Conservation (phyloP, 208 protist species). For the Leishmania mexicana region DNA sequence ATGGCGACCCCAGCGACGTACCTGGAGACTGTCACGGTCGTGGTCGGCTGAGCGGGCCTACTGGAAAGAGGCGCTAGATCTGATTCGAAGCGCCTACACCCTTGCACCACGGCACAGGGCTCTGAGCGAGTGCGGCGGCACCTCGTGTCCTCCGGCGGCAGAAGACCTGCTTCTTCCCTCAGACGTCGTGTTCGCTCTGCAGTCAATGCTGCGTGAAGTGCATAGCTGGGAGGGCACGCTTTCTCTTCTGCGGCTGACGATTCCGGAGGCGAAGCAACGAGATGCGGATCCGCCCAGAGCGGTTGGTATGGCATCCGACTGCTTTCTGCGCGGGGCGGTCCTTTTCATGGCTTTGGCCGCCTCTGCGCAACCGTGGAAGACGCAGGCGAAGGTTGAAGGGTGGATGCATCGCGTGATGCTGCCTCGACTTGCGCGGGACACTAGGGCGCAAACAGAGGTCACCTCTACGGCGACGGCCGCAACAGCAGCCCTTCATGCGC, state of each 20-base stretch:
- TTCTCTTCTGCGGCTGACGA: slow-evolving; percentile 11
- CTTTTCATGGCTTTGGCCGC: slow-evolving; percentile 45
- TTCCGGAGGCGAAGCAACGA: not conserved
- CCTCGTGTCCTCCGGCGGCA: not conserved
- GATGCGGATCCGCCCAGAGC: not conserved
- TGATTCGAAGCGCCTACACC: slow-evolving; percentile 18
- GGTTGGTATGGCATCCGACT: not conserved
- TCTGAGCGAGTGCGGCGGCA: not conserved
- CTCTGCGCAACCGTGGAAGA: slow-evolving; percentile 46
- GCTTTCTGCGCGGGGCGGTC: slow-evolving; percentile 25
- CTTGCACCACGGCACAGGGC: not conserved
- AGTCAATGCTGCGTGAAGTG: slow-evolving; percentile 30
- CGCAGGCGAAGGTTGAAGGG: slow-evolving; percentile 42
- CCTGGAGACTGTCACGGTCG: not conserved
- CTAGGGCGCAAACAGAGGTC: not conserved
- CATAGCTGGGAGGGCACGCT: slow-evolving; percentile 28
- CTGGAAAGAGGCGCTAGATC: slow-evolving; percentile 30
- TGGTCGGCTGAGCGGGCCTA: slow-evolving; percentile 3
- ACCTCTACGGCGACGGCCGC: slow-evolving; percentile 12
- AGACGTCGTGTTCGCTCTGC: slow-evolving; percentile 1
- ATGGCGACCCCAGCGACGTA: not conserved
- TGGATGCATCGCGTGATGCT: slow-evolving; percentile 42
- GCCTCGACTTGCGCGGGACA: slow-evolving; percentile 5
- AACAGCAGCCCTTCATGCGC: slow-evolving; percentile 29
- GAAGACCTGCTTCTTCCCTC: not conserved